Percentiles rank a stretch among this genome's conserved stretches.
phyloP scores from a whole-genome alignment of 768 basidiomycete genomes.

The Tulasnella sp. region DNA sequence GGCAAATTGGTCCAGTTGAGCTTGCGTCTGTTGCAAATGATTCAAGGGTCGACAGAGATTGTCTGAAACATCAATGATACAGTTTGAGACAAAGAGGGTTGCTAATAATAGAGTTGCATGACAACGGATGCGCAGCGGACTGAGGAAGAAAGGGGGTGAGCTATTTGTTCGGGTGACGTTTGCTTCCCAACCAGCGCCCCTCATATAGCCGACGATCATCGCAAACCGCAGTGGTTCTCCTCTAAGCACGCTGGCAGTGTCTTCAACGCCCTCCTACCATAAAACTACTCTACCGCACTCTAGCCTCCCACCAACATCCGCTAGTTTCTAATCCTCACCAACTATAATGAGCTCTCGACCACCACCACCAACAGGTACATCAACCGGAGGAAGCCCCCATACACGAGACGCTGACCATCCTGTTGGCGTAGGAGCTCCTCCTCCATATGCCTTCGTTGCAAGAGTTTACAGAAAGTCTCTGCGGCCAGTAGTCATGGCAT shows the following conservation, averaged over 20 bases:
- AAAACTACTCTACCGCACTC: not conserved
- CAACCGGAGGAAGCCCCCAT: not conserved
- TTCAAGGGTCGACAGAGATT: not conserved
- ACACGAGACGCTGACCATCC: not conserved
- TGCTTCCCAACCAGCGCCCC: not conserved
- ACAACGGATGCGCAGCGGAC: not conserved
- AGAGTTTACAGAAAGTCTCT: slow-evolving; percentile 50
- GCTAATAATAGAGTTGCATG: not conserved
- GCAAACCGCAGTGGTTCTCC: not conserved
- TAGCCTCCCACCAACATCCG: not conserved
- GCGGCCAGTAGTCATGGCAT: slow-evolving; percentile 48
- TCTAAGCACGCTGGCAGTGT: slow-evolving; percentile 6
- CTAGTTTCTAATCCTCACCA: not conserved
- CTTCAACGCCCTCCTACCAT: not conserved
- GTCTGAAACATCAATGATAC: not conserved
- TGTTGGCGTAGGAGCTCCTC: slow-evolving; percentile 38
- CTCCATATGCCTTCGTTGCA: slow-evolving; percentile 52
- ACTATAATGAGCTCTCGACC: not conserved
- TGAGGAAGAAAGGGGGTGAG: not conserved
- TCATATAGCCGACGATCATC: not conserved
- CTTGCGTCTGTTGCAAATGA: not conserved
- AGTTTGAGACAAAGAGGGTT: not conserved
- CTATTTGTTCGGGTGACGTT: not conserved
- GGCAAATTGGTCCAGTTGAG: not conserved
- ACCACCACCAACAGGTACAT: slow-evolving; percentile 2